Conservation (phyloP, 345 rosid species). For the Syzygium grande region DNA sequence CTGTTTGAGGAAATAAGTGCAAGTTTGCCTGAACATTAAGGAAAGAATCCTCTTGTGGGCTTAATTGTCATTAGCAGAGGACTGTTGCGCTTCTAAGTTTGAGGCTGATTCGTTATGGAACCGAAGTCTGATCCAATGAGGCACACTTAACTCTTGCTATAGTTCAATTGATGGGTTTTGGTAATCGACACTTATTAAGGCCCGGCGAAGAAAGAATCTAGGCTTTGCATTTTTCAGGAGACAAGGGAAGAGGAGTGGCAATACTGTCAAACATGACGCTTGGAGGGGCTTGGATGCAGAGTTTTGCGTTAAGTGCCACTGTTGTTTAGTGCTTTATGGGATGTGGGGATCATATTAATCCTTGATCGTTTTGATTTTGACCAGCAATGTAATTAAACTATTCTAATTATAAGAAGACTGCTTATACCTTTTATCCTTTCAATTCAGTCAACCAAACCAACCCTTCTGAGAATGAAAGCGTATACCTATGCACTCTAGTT, state of each 20-base stretch:
- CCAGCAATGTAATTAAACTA: background rate
- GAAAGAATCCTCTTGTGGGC: background rate
- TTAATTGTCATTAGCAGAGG: background rate
- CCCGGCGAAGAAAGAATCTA: background rate
- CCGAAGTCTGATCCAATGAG: background rate
- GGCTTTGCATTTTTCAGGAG: background rate
- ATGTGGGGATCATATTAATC: background rate
- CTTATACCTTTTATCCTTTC: background rate
- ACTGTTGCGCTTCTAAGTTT: background rate
- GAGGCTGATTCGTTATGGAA: background rate
- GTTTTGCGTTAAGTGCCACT: background rate
- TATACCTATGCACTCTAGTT: background rate
- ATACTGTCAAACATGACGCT: background rate
- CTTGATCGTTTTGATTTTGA: background rate
- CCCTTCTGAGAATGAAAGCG: background rate
- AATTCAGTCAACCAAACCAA: background rate
- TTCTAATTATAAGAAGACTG: background rate
- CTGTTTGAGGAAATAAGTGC: background rate
- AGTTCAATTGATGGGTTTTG: background rate
- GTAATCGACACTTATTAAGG: background rate
- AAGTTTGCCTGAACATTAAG: background rate
- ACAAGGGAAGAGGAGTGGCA: background rate
- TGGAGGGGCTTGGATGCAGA: background rate
- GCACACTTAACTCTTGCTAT: background rate
- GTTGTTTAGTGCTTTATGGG: background rate